phyloP scores from a whole-genome alignment of 768 basidiomycete genomes.

The Amanita pallidorosea region DNA sequence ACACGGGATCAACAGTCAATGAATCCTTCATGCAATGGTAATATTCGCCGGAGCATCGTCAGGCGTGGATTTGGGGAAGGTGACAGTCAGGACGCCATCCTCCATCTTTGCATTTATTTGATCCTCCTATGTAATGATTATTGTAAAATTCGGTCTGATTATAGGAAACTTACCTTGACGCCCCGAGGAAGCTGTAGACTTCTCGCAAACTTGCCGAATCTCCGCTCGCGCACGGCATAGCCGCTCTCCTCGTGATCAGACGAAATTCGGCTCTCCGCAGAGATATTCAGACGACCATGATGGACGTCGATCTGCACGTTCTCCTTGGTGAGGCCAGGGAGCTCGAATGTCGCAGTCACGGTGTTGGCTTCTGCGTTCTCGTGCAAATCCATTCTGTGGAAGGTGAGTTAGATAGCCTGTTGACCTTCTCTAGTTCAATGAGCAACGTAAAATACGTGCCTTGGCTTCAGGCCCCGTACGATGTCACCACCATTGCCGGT shows the following conservation, averaged over 20 bases:
- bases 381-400: conserved; percentile 45
- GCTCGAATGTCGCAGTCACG: conserved; percentile 49
- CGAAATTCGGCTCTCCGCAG: conserved; percentile 26
- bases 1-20: neutral
- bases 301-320: conserved; percentile 44
- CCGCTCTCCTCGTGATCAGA: conserved; percentile 25
- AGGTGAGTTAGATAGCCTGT: neutral
- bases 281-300: conserved; percentile 30
- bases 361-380: conserved; percentile 36
- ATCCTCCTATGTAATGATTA: conserved; percentile 12
- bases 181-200: conserved; percentile 41
- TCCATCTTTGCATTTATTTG: conserved; percentile 36
- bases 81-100: conserved; percentile 38
- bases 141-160: neutral
- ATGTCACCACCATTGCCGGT: neutral
- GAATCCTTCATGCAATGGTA: conserved; percentile 7
- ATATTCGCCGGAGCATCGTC: conserved; percentile 24
- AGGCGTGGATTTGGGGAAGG: conserved; percentile 37
- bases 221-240: conserved; percentile 41
- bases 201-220: conserved; percentile 35
- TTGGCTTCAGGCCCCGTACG: neutral
- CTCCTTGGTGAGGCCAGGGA: conserved; percentile 48
- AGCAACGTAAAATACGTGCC: neutral
- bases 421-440: neutral
- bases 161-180: conserved; percentile 30